Base-by-base conservation (phyloP, 176 grass and related monocot genomes). In the Carex kokanica region DNA sequence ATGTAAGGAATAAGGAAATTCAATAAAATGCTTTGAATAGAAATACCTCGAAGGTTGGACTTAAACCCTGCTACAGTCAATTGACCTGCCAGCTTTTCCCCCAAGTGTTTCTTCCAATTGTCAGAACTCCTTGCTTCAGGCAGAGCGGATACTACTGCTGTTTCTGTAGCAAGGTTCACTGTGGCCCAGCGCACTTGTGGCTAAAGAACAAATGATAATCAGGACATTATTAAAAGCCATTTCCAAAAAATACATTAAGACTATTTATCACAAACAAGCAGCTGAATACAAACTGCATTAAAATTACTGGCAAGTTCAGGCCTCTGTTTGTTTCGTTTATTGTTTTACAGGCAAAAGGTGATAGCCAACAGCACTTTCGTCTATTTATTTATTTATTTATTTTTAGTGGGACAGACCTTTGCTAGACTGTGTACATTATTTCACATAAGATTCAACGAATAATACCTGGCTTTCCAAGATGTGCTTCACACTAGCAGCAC, bases 81-180 rank as follows among this genome's bases (percentile, higher is more conserved):
- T 43, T 89, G 89, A 47, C 62, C 79, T 38, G 96, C 93, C 73
- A 99, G 96, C 84, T 90, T 91, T 86, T 86, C 84, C 61, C 93
- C 93, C 89, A 99, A 85, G 17, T 89, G 87, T 65, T 91, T 78
- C 74, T 95, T 95, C 96, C 96, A 99, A 52, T 95, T 81, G 41
- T 90, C 80, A 67, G 61, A 80, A 84, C 73, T 63, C 60, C 69
- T 90, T 82, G 77, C 84, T 88, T 86, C 86, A 0, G 89, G 84
- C 4, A 91, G 73, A 49, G 86, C 84, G 91, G 93, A 93, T 41
- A 99, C 85, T 8, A 95, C 86, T 83, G 96, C 96, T 45, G 89
- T 90, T 85, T 99, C 96, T 57, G 96, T 95, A 64, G 93, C 91
- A 86, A 99, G 92, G 74, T 99, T 99, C 34, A 99, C 96, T 68